Conservation (phyloP, 73 alveolate genomes). For the Tetrahymena thermophila region DNA sequence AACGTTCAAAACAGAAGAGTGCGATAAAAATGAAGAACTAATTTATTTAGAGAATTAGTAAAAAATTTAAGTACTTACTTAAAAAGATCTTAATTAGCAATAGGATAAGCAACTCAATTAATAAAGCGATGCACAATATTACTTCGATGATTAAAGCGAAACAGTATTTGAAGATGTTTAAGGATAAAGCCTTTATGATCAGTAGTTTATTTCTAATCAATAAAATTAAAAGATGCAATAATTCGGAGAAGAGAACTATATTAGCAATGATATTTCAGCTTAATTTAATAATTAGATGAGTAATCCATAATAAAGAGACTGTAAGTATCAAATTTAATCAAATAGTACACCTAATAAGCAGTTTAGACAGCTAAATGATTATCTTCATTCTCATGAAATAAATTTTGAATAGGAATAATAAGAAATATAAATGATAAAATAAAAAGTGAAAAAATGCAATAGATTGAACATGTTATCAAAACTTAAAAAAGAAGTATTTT, state of each 20-base stretch:
- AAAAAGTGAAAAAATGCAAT: not conserved
- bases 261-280: not conserved
- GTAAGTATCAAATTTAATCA: not conserved
- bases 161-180: not conserved
- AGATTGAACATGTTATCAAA: not conserved
- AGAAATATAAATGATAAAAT: not conserved
- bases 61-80: not conserved
- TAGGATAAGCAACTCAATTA: not conserved
- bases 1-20: not conserved
- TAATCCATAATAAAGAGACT: not conserved
- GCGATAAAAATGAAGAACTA: not conserved
- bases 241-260: not conserved
- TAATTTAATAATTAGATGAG: not conserved
- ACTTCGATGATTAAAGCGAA: not conserved
- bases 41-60: not conserved
- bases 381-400: not conserved
- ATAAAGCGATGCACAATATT: not conserved
- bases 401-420: not conserved
- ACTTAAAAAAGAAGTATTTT: not conserved
- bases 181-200: not conserved
- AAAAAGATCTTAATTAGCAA: not conserved
- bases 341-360: not conserved
- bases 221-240: not conserved
- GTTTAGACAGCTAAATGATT: not conserved
- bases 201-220: not conserved